Conservation (phyloP, 2,329 filamentous ascomycete species). For the Herpotrichia juniperi region DNA sequence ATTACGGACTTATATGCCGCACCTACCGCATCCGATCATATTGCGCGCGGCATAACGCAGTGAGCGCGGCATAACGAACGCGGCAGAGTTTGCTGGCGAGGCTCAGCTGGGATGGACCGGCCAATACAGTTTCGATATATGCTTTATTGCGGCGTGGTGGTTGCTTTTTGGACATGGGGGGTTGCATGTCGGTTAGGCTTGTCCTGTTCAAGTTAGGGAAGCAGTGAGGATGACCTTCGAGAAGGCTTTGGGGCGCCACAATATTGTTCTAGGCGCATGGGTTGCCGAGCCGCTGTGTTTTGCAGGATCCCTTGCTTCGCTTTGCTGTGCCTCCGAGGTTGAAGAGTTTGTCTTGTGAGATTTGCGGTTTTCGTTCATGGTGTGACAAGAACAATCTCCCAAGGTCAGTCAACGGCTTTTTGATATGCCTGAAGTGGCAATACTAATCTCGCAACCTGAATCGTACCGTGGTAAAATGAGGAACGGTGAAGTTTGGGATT, state of each 20-base stretch:
- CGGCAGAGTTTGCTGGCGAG: neutral
- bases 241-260: neutral
- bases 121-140: slow-evolving; percentile 19
- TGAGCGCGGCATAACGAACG: neutral
- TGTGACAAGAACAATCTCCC: neutral
- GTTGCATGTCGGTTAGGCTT: slow-evolving; percentile 1
- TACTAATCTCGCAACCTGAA: neutral
- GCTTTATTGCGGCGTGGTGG: slow-evolving; percentile 10
- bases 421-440: slow-evolving; percentile 2
- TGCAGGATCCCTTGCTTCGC: neutral
- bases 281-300: neutral
- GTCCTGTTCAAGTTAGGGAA: neutral
- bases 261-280: slow-evolving; percentile 1
- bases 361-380: neutral
- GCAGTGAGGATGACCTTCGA: neutral
- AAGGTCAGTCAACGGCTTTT: slow-evolving; percentile 5
- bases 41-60: neutral
- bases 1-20: neutral
- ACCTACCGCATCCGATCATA: neutral
- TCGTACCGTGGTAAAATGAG: neutral
- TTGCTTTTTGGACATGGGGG: too few species aligned
- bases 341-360: too few species aligned
- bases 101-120: slow-evolving; percentile 7
- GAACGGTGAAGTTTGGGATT: neutral
- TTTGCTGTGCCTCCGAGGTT: too few species aligned